Base-by-base conservation (phyloP, 345 rosid species). In the Gossypioides kirkii region DNA sequence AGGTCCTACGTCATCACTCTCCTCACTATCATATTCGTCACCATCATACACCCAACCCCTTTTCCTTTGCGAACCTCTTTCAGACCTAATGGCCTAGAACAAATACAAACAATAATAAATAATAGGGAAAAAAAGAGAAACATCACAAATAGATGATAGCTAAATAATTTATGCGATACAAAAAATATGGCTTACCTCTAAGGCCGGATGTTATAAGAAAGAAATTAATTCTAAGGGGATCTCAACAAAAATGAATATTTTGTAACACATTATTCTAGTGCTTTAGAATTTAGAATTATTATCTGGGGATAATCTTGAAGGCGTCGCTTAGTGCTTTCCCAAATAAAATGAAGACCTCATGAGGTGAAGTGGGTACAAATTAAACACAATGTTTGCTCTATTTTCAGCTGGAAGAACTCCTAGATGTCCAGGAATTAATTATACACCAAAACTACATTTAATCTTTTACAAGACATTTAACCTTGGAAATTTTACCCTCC, bases 11-110 rank as follows among this genome's bases (percentile, higher is more conserved):
- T 61, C 75, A 49, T 82, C 86, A 79, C 75, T 78, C 79, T 84
- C 91, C 28, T 62, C 12, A 53, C 61, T 65, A 50, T 38, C 76
- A 63, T 52, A 61, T 26, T 20, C 84, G 22, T 43, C 77, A 70
- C 68, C 59, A 23, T 79, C 86, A 77, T 62, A 73, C 73, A 75
- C 66, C 52, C n/a, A 80, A 25, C 80, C 46, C 80, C 89, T 83
- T 79, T 84, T 92, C 68, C 76, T 74, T 22, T 50, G 65, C 7
- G 20, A 78, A 77, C 81, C 88, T 75, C 88, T 86, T 76, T 87
- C 89, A 64, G 66, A 78, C 77, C 83, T 78, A 79, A 92, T 83
- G 36, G 92, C 80, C 98, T 94, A 80, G 55, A n/a, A 68, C 69
- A 77, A 42, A 13, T 64, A 32, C 43, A 69, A 64, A n/a, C 25